A percentile compares a stretch with the other conserved stretches of the same genome.
Conservation (phyloP, 2,329 filamentous ascomycete species). For the Zymoseptoria tritici region DNA sequence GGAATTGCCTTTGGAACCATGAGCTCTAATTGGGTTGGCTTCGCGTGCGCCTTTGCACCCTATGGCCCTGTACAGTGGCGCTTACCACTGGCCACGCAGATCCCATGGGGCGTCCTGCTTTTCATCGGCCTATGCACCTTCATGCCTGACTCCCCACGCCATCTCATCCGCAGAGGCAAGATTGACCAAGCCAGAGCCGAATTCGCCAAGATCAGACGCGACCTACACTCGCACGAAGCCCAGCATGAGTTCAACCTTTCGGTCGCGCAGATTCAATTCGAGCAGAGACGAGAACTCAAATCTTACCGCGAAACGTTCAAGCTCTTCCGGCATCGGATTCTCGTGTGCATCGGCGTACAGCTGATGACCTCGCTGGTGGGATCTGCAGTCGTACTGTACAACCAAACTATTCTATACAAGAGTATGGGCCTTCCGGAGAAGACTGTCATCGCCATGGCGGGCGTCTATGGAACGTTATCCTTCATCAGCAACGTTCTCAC, state of each 20-base stretch:
- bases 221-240: constrained; percentile 38
- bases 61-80: constrained; percentile 50
- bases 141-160: constrained; percentile 50
- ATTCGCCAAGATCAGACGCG: constrained; percentile 43
- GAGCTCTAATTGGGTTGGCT: constrained; percentile 52
- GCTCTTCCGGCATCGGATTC: constrained; percentile 45
- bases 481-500: constrained; percentile 47
- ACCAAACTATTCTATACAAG: constrained; percentile 46
- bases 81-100: constrained; percentile 48
- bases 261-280: constrained; percentile 44
- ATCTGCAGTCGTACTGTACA: constrained; percentile 49
- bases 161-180: constrained; percentile 45
- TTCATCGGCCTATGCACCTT: constrained; percentile 48
- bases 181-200: constrained; percentile 43
- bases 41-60: constrained; percentile 47
- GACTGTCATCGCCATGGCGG: constrained; percentile 48
- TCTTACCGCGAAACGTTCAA: constrained; percentile 46
- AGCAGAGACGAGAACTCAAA: constrained; percentile 49
- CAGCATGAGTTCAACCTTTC: constrained; percentile 49
- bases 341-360: constrained; percentile 50
- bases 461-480: constrained; percentile 48
- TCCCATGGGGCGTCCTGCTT: constrained; percentile 50
- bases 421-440: constrained; percentile 45
- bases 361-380: constrained; percentile 52
- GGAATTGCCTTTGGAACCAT: constrained; percentile 51